Evolutionary conservation across 495 filamentous ascomycete genomes (phyloP).

Genomic region (Geoglossum glabrum): DNA sequence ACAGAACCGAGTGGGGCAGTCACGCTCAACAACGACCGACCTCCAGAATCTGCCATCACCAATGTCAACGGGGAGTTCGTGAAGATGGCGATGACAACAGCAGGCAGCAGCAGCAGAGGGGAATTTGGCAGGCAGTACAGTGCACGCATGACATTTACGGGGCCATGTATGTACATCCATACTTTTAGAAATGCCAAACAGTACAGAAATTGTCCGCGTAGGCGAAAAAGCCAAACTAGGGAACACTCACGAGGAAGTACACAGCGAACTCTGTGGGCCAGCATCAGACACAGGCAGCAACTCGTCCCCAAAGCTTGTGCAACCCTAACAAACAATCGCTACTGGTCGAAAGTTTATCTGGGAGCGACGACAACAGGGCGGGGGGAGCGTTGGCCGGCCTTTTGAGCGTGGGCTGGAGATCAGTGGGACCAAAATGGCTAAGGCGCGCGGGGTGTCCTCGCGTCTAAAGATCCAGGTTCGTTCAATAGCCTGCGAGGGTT

Average conservation of each 20-base stretch:
- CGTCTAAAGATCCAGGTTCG: not conserved
- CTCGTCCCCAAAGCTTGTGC: not conserved
- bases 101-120: not conserved
- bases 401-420: not conserved
- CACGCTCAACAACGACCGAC: not conserved
- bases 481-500: not conserved
- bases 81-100: not conserved
- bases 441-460: not conserved
- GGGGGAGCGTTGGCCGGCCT: not conserved
- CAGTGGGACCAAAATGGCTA: not conserved
- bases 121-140: not conserved
- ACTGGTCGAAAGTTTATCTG: not conserved
- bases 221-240: not conserved
- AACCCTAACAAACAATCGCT: not conserved
- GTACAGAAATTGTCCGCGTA: not conserved
- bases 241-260: not conserved
- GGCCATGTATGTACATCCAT: not conserved
- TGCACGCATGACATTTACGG: not conserved
- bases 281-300: not conserved
- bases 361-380: not conserved
- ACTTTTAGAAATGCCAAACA: not conserved
- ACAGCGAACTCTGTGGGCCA: not conserved
- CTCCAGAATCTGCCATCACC: not conserved
- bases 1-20: not conserved
- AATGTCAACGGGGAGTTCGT: not conserved